Conservation (phyloP, 345 rosid genomes). For the rapeseed (Brassica napus) region Da-Ae NC_063445.1:9590001-9590500, state of each 20-base stretch:
- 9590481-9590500: constrained; percentile 13
- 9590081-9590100: constrained; percentile 40
- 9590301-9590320: constrained; percentile 35
- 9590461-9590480: background rate
- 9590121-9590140: constrained; percentile 40
- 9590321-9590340: constrained; percentile 30
- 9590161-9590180: constrained; percentile 36
- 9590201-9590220: constrained; percentile 37
- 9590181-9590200: constrained; percentile 41
- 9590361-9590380: constrained; percentile 42
- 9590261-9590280: constrained; percentile 33
- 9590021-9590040: constrained; percentile 34
- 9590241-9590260: constrained; percentile 49
- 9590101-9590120: constrained; percentile 44
- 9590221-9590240: constrained; percentile 38
- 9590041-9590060: constrained; percentile 40
- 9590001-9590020: constrained; percentile 33
- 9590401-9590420: constrained; percentile 60
- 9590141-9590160: constrained; percentile 32
- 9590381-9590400: constrained; percentile 57
- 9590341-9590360: constrained; percentile 23
- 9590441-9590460: constrained; percentile 1
- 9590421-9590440: constrained; percentile 7
- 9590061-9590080: constrained; percentile 43
- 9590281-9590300: background rate